A percentile compares a stretch with the other conserved stretches of the same genome.
Evolutionary conservation across 2,329 filamentous ascomycete genomes (phyloP).

Genomic region (Sporothrix schenckii): DNA sequence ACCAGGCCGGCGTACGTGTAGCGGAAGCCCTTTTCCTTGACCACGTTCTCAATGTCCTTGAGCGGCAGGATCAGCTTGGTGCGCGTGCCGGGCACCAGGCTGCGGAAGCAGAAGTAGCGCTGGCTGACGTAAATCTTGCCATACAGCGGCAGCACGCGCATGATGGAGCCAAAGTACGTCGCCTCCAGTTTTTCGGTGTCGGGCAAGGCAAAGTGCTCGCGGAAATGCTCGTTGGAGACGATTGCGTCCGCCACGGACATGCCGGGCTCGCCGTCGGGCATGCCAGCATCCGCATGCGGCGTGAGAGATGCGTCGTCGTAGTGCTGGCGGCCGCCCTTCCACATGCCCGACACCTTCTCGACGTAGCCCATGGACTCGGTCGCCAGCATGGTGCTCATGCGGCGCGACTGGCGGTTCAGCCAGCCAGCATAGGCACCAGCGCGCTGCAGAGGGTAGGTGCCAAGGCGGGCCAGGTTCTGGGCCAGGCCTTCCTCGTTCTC

Average conservation of each 20-base stretch:
- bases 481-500: slow-evolving; percentile 47
- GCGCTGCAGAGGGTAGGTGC: slow-evolving; percentile 78
- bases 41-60: slow-evolving; percentile 87
- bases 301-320: slow-evolving; percentile 65
- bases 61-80: slow-evolving; percentile 92
- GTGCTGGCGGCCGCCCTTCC: slow-evolving; percentile 86
- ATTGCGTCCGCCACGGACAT: slow-evolving; percentile 63
- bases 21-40: slow-evolving; percentile 93
- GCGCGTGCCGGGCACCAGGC: slow-evolving; percentile 81
- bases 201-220: slow-evolving; percentile 87
- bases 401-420: slow-evolving; percentile 74
- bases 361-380: slow-evolving; percentile 95
- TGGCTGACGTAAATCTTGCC: slow-evolving; percentile 96
- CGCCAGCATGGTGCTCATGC: slow-evolving; percentile 79
- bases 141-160: slow-evolving; percentile 86
- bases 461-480: slow-evolving; percentile 61
- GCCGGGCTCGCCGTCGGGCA: slow-evolving; percentile 50
- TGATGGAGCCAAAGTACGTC: slow-evolving; percentile 89
- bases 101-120: slow-evolving; percentile 87
- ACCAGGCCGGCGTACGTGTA: slow-evolving; percentile 90
- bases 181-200: slow-evolving; percentile 80
- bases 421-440: slow-evolving; percentile 83
- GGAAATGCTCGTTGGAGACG: slow-evolving; percentile 77
- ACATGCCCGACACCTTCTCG: slow-evolving; percentile 96
- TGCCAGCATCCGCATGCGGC: slow-evolving; percentile 58